Evolutionary conservation across 148 eudicot species (phyloP), one percentile per base, ranked within the genome.

Genomic region (Hydrangea macrophylla): DNA sequence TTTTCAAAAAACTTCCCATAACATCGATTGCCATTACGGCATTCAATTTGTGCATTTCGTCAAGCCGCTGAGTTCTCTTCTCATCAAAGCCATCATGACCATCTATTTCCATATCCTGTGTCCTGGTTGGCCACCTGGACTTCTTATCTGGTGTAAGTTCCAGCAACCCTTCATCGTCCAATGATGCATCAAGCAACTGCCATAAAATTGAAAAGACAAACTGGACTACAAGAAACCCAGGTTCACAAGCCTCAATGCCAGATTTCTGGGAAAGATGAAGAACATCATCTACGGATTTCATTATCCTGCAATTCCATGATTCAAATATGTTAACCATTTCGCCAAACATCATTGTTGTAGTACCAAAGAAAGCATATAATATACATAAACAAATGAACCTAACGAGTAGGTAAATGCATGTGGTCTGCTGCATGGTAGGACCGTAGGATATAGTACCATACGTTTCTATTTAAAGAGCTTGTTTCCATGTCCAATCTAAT

Each of bases 101-200:
- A 64, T 89, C 96, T 26, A 86, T 76, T 44, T 90, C 90, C 95
- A 88, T 86, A 65, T 86, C 96, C 54, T 80, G 79, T 64, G 78
- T 64, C 62, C 73, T 73, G 61, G 68, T 80, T 55, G 74, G 71
- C 96, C 98, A 90, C 70, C 69, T 84, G 32, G 87, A 83, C 73
- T 80, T 86, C 86, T 83, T 90, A 68, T 88, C 89, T 57, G 77
- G 70, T 55, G 87, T 85, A 50, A 81, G 76, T 71, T 88, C 89
- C 60, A 93, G 78, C 76, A 90, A 65, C 28, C 88, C 90, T 76
- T 90, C 98, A 78, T 93, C 98, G 62, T 88, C 95, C 26, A 93
- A 79, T 42, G 98, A 81, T 62, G 98, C 92, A 83, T 93, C 96
- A 83, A 90, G 75, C 60, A 93, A 75, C 73, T 88, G 81, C 95